A percentile compares a stretch with the other conserved stretches of the same genome.
These are phyloP conservation scores for Aspergillus kassunensis DNA, from an alignment of 495 filamentous ascomycete genomes.

Conservation along the genomic window DNA sequence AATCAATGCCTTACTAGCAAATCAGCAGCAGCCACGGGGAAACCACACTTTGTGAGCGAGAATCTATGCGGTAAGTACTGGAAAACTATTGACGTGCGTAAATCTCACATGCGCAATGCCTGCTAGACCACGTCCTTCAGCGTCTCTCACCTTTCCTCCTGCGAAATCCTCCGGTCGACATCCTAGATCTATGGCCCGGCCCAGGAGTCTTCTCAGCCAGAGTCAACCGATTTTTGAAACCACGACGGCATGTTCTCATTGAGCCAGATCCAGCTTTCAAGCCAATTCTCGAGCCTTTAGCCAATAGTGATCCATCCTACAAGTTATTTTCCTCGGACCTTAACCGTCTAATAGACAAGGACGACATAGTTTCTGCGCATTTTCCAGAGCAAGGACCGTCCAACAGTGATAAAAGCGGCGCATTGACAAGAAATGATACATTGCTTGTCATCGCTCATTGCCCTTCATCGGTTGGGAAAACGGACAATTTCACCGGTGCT, in stretches of 20 bases:
- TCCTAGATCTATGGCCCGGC: conserved; percentile 84
- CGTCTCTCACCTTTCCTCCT: conserved; percentile 56
- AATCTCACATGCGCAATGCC: neutral
- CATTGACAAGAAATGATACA: conserved; percentile 53
- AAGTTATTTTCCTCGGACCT: conserved; percentile 44
- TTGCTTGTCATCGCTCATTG: conserved; percentile 65
- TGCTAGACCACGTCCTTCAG: conserved; percentile 48
- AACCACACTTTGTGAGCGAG: conserved; percentile 50
- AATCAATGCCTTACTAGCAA: conserved; percentile 6
- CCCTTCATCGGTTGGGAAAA: conserved; percentile 24
- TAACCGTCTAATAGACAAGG: conserved; percentile 45
- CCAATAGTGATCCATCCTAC: conserved; percentile 54
- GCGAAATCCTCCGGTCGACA: conserved; percentile 64
- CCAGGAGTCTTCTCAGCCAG: conserved; percentile 68
- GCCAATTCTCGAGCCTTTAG: conserved; percentile 57
- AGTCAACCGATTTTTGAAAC: conserved; percentile 67
- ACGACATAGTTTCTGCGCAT: conserved; percentile 38
- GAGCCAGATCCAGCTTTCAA: conserved; percentile 59
- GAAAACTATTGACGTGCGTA: neutral
- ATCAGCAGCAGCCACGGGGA: conserved; percentile 5
- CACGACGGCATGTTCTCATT: conserved; percentile 74
- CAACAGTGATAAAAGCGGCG: conserved; percentile 20
- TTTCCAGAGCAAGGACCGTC: conserved; percentile 32
- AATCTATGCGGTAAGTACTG: conserved; percentile 54
- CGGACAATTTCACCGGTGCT: conserved; percentile 33